Evolutionary conservation across 208 protist species (phyloP).

Genomic region (Acanthamoeba royreba): DNA sequence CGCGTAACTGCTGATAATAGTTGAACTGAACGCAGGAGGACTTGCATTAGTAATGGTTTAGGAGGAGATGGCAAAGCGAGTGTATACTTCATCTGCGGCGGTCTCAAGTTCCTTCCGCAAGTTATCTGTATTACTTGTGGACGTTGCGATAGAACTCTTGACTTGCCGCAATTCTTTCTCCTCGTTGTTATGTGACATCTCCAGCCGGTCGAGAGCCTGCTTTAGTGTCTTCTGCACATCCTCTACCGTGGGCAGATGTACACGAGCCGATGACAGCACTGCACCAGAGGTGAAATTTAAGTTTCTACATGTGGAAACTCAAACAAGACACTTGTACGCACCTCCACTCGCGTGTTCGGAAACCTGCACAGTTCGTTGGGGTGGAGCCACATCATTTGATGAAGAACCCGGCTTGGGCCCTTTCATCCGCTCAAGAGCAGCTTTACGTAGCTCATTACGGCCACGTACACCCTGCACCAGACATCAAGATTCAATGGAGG

Average conservation of each 20-base stretch:
- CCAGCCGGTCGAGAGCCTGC: background rate
- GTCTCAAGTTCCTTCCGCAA: background rate
- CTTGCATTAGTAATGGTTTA: background rate
- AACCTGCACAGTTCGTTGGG: background rate
- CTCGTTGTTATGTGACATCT: background rate
- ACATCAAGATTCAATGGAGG: background rate
- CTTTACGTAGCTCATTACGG: background rate
- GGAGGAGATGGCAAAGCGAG: background rate
- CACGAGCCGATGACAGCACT: background rate
- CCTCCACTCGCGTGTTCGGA: constrained; percentile 26
- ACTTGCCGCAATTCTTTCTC: background rate
- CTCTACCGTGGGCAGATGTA: constrained; percentile 14
- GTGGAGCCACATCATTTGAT: background rate
- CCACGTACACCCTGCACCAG: background rate
- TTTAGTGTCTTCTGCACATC: constrained; percentile 8
- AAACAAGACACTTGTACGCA: background rate
- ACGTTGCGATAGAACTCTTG: background rate
- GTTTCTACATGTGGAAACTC: no score
- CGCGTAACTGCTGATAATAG: background rate
- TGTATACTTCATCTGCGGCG: background rate
- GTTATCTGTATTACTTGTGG: background rate
- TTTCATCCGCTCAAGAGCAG: background rate
- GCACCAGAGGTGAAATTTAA: no score
- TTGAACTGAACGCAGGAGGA: background rate
- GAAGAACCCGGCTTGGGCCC: background rate